phyloP scores from a whole-genome alignment of 495 filamentous ascomycete species.

The Bacidia gigantensis region DNA sequence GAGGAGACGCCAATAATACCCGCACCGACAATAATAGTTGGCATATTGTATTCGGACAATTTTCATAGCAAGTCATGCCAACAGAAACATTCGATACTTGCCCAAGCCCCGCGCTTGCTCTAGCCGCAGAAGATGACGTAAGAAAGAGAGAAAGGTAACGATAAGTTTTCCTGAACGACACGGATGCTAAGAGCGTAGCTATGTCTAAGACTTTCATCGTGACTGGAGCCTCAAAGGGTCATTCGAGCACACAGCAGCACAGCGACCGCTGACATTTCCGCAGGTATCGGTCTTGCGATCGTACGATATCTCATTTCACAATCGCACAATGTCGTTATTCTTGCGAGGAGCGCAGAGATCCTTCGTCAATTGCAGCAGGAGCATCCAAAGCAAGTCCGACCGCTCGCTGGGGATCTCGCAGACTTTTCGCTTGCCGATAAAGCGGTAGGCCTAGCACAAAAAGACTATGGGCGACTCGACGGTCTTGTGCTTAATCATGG shows the following conservation, averaged over 20 bases:
- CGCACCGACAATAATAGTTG: conserved; percentile 60
- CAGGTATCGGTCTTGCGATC: conserved; percentile 72
- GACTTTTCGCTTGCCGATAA: conserved; percentile 47
- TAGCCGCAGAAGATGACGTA: conserved; percentile 2
- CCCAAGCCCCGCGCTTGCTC: not conserved
- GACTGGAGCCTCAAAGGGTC: conserved; percentile 50
- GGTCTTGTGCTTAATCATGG: conserved; percentile 83
- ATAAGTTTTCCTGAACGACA: too few species aligned
- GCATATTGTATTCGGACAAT: conserved; percentile 19
- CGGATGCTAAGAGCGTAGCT: not conserved
- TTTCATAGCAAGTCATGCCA: not conserved
- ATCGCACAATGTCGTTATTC: conserved; percentile 57
- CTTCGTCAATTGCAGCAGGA: conserved; percentile 52
- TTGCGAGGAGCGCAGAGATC: conserved; percentile 54
- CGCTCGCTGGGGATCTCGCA: conserved; percentile 62
- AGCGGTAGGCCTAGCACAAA: conserved; percentile 48
- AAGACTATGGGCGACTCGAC: conserved; percentile 59
- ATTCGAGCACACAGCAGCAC: not conserved
- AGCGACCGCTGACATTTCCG: conserved; percentile 3
- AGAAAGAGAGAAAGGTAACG: too few species aligned
- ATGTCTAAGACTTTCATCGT: conserved; percentile 44
- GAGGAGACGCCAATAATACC: conserved; percentile 72
- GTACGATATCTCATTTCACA: conserved; percentile 53
- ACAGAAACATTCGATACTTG: not conserved
- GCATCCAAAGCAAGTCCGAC: conserved; percentile 53